Evolutionary conservation across 129 eudicot genomes (phyloP).

Genomic region (Glebionis coronaria): DNA sequence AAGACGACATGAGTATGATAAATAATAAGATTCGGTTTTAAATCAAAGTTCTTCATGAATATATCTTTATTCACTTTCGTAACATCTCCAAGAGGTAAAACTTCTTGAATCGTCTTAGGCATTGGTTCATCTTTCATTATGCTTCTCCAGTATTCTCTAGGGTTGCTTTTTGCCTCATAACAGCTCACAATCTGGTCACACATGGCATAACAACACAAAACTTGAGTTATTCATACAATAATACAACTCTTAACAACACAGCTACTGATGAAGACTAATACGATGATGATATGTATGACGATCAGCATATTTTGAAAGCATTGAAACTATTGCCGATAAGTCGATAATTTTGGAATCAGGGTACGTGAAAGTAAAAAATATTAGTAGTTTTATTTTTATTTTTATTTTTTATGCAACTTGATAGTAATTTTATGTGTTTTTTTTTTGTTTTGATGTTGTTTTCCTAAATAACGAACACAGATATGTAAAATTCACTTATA

Average conservation of each 20-base stretch:
- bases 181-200: conserved; percentile 33
- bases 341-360: too few relatives aligned
- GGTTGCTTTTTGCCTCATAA: conserved; percentile 45
- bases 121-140: conserved; percentile 61
- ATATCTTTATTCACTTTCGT: conserved; percentile 16
- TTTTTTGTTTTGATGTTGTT: too few relatives aligned
- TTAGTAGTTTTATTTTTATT: too few relatives aligned
- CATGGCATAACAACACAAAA: conserved; percentile 1
- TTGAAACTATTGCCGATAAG: too few relatives aligned
- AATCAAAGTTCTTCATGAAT: conserved; percentile 38
- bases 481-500: too few relatives aligned
- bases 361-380: too few relatives aligned
- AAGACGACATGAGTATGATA: conserved; percentile 42
- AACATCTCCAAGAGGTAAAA: conserved; percentile 26
- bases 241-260: neutral
- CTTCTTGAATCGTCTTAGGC: conserved; percentile 51
- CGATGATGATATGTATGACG: too few relatives aligned
- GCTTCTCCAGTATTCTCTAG: conserved; percentile 58
- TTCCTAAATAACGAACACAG: too few relatives aligned
- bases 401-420: too few relatives aligned
- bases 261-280: too few relatives aligned
- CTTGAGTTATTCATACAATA: neutral
- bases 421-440: too few relatives aligned
- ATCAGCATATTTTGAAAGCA: too few relatives aligned
- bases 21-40: conserved; percentile 33